A percentile compares a stretch with the other conserved stretches of the same genome.
Conservation (phyloP, 768 basidiomycete species). For the Tulasnella sp. region DNA sequence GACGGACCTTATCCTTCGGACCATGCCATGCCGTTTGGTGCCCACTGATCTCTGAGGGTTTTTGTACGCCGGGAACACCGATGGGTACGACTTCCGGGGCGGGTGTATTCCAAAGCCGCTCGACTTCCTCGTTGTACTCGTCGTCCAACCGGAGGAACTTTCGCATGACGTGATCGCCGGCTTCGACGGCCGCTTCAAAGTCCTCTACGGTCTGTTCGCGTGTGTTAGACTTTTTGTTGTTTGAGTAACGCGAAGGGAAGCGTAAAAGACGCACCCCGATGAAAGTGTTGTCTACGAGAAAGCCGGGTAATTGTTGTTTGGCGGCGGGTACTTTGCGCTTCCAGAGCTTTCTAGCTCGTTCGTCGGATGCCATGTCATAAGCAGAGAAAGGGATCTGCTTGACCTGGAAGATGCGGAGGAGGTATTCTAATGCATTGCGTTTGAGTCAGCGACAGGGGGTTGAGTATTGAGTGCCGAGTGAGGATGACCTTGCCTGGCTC, state of each 20-base stretch:
- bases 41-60: conserved; percentile 67
- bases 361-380: conserved; percentile 78
- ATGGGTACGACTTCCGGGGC: conserved; percentile 47
- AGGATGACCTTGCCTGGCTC: conserved; percentile 62
- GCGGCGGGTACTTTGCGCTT: conserved; percentile 71
- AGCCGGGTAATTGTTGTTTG: conserved; percentile 76
- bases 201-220: conserved; percentile 13
- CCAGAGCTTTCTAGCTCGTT: conserved; percentile 69
- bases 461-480: not conserved
- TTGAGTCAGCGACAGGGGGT: not conserved
- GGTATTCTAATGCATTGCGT: conserved; percentile 45
- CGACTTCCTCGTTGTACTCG: conserved; percentile 45
- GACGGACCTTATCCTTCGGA: too few relatives aligned
- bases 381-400: conserved; percentile 75
- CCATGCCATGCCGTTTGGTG: conserved; percentile 40
- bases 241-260: not conserved
- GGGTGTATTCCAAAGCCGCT: conserved; percentile 41
- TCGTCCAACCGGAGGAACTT: conserved; percentile 64
- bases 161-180: conserved; percentile 44
- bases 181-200: conserved; percentile 71
- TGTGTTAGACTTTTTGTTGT: not conserved
- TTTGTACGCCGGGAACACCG: conserved; percentile 68
- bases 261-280: conserved; percentile 49
- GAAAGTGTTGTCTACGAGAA: conserved; percentile 64
- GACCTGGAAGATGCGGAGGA: conserved; percentile 70